Evolutionary conservation across 805 yeast genomes (phyloP), one percentile per base, ranked within the genome.

Genomic region (Saturnispora hagleri): DNA sequence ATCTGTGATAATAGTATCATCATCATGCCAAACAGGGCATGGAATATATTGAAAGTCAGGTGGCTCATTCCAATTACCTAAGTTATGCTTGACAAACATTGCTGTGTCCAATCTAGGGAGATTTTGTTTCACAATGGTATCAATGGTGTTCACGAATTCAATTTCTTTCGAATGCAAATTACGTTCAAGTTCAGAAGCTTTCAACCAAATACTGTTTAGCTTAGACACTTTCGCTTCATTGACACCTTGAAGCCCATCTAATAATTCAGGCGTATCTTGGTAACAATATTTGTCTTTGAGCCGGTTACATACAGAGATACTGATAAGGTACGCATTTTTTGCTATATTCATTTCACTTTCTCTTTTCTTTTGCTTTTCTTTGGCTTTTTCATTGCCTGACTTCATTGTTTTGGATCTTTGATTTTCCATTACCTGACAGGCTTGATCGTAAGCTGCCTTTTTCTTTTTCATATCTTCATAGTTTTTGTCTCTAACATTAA

Each of bases 11-110:
- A 86, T 75, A 35, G 77, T 71, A 57, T 89, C 96, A 67, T 93
- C 97, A 62, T 93, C 99, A 68, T 91, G 98, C 99, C 99, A 93
- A 42, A 93, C 84, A 31, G 89, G 82, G 26, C 95, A 83, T 1
- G 98, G 97, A 56, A 86, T 77, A 61, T 86, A 93, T 57, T 80
- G 75, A 62, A 86, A 88, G 69, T 91, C 98, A 6, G 71, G 72
- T 1, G 97, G 98, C 60, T 89, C 97, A 44, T 73, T 74, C 97
- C 97, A 93, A 15, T 72, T 72, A 17, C 65, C 69, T 26, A 76
- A 55, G 65, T 93, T 93, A 69, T 93, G 99, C 62, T 89, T 89
- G 51, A 89, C 81, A 67, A 82, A 93, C 97, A 93, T 91, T 34
- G 87, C 83, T 0, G 90, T 79, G 67, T 89, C 97, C 48, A 89